Conservation (phyloP, 2,329 filamentous ascomycete species). For the Aspergillus sp. region DNA sequence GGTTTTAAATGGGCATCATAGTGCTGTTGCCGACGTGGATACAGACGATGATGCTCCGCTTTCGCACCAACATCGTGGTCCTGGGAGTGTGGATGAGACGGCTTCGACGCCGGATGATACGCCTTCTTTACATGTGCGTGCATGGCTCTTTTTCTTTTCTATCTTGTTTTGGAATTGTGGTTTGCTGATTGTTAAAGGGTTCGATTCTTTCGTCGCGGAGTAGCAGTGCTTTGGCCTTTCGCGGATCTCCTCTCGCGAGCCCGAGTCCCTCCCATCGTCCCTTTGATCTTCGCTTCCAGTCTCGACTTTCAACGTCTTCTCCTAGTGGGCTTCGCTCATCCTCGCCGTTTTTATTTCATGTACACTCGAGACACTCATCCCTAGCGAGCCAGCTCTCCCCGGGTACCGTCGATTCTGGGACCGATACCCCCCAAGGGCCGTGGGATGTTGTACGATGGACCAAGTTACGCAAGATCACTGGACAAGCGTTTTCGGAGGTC, state of each 20-base stretch:
- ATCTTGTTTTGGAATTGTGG: slow-evolving; percentile 44
- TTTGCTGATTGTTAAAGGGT: slow-evolving; percentile 37
- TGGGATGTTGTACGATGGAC: slow-evolving; percentile 99
- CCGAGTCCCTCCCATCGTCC: slow-evolving; percentile 82
- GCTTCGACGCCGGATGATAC: slow-evolving; percentile 77
- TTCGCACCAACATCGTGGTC: slow-evolving; percentile 11
- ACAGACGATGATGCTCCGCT: slow-evolving; percentile 15
- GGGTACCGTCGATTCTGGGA: slow-evolving; percentile 56
- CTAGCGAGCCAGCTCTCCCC: slow-evolving; percentile 64
- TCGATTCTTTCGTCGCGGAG: slow-evolving; percentile 59
- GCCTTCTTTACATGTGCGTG: slow-evolving; percentile 70
- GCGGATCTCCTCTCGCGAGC: slow-evolving; percentile 64
- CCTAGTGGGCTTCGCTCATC: slow-evolving; percentile 60
- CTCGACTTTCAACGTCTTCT: slow-evolving; percentile 66
- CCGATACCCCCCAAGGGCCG: slow-evolving; percentile 69
- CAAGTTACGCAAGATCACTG: slow-evolving; percentile 80
- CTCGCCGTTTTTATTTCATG: slow-evolving; percentile 72
- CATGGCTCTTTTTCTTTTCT: slow-evolving; percentile 44
- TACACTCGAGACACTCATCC: slow-evolving; percentile 77
- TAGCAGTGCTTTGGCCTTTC: slow-evolving; percentile 67
- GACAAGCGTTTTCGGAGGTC: slow-evolving; percentile 85
- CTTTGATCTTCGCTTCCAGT: slow-evolving; percentile 92
- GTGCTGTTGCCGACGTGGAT: neutral
- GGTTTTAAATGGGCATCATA: slow-evolving; percentile 10
- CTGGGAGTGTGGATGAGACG: slow-evolving; percentile 58